Conservation (phyloP, 2,329 filamentous ascomycete genomes). For the Phaeosphaeriaceae sp. region DNA sequence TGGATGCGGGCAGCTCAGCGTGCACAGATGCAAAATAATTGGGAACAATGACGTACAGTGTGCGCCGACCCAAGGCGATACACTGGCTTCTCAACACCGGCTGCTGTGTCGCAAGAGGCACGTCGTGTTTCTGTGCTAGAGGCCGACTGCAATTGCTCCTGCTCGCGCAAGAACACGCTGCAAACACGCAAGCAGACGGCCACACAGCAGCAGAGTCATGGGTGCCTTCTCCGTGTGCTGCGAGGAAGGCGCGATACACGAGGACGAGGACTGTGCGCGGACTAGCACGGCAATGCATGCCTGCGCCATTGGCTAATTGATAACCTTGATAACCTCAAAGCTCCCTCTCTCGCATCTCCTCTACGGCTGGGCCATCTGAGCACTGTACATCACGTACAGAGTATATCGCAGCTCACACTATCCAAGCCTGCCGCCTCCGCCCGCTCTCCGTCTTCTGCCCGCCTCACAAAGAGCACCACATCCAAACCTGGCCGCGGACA, state of each 20-base stretch:
- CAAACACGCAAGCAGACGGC: background rate
- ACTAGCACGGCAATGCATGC: background rate
- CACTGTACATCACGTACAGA: background rate
- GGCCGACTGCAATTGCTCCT: background rate
- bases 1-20: slow-evolving; percentile 28
- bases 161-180: background rate
- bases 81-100: slow-evolving; percentile 5
- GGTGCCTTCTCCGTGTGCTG: background rate
- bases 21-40: slow-evolving; percentile 29
- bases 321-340: background rate
- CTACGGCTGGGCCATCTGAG: background rate
- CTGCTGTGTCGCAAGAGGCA: slow-evolving; percentile 2
- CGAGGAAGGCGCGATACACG: background rate
- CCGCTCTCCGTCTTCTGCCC: background rate
- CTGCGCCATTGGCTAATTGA: background rate
- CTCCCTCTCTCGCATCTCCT: background rate
- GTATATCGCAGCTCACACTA: background rate
- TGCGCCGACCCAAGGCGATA: slow-evolving; percentile 3
- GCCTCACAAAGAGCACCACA: background rate
- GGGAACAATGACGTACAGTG: slow-evolving; percentile 33
- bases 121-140: background rate
- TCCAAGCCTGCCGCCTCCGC: background rate
- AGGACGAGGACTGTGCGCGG: background rate
- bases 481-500: background rate
- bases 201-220: background rate